phyloP scores from a whole-genome alignment of 495 filamentous ascomycete genomes.

The Aspergillus bridgeri region DNA sequence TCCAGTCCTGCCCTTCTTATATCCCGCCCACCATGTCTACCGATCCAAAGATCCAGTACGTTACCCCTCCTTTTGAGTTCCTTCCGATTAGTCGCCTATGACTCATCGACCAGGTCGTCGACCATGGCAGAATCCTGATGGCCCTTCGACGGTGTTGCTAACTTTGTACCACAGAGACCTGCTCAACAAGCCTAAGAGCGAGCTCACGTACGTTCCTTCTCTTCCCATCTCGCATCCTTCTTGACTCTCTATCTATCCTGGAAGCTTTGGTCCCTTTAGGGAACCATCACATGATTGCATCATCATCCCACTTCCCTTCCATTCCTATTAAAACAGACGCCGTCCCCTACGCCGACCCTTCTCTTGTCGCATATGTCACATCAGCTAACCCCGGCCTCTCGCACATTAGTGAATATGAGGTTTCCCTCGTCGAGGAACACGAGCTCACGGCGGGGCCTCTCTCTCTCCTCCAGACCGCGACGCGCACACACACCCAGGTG shows the following conservation, averaged over 20 bases:
- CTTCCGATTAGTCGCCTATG: slow-evolving; percentile 20
- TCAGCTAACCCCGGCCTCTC: not conserved
- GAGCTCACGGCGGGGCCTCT: slow-evolving; percentile 84
- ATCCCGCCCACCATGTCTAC: slow-evolving; percentile 55
- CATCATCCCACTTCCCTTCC: not conserved
- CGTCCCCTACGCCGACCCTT: slow-evolving; percentile 1
- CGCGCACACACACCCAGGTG: slow-evolving; percentile 82
- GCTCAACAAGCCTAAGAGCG: slow-evolving; percentile 71
- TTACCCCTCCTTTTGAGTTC: slow-evolving; percentile 20
- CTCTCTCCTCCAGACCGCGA: slow-evolving; percentile 88
- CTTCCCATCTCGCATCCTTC: slow-evolving; percentile 2
- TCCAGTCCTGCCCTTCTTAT: slow-evolving; percentile 35
- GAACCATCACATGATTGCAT: slow-evolving; percentile 13
- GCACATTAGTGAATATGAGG: slow-evolving; percentile 73
- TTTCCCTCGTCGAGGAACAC: slow-evolving; percentile 81
- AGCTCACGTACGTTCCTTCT: slow-evolving; percentile 65
- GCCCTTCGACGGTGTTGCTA: slow-evolving; percentile 23
- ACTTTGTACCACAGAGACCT: slow-evolving; percentile 58
- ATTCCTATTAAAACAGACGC: not conserved
- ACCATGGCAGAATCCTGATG: not conserved
- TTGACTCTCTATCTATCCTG: not conserved
- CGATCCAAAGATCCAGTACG: slow-evolving; percentile 76
- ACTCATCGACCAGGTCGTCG: slow-evolving; percentile 12
- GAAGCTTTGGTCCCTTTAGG: not conserved
- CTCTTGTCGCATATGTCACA: not conserved